Evolutionary conservation across 73 alveolate species (phyloP), one percentile per base, ranked within the genome.

Genomic region (Paramecium octaurelia): DNA sequence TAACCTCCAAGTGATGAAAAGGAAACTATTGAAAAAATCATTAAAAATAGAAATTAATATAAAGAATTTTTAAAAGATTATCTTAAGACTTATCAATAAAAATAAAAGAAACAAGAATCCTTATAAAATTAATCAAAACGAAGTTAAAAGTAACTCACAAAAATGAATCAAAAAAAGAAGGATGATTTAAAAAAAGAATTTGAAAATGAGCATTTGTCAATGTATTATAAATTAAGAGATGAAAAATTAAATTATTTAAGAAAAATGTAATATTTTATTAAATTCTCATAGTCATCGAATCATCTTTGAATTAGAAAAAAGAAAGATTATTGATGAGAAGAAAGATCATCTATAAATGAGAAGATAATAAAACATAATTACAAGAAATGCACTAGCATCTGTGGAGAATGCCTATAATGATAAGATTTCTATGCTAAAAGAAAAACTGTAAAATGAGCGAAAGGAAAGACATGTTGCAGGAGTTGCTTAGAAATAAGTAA

Each of bases 321-420:
- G 88, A 73, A 89, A 89, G 20, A 89, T 89, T 14, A 89, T 89
- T 24, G 94, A 89, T 71, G 94, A 89, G 34, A 46, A 89, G 21
- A 89, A 89, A 8, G 94, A 89, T 38, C 88, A 89, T 50, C 38
- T 44, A 50, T 77, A 89, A 89, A 71, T 12, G 36, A 69, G 88
- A 89, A 58, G 88, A 89, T 43, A 89, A 57, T 83, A 70, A 50
- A 83, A 89, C 31, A 40, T 38, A 14, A 83, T 70, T 14, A 85
- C 91, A 29, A 89, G 88, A 89, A 89, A 89, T 89, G 88, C 85
- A 40, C 68, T 71, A 1, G 21, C 88, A 23, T 89, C 94, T 6
- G 57, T 89, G 21, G 94, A 89, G 73, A 89, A 89, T 71, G 88
- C 86, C 12, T 89, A 89, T 73, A 89, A 89, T 46, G 94, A 89